Evolutionary conservation across 2,329 filamentous ascomycete genomes (phyloP), one percentile per base, ranked within the genome.

Genomic region (Aspergillus versicolor): DNA sequence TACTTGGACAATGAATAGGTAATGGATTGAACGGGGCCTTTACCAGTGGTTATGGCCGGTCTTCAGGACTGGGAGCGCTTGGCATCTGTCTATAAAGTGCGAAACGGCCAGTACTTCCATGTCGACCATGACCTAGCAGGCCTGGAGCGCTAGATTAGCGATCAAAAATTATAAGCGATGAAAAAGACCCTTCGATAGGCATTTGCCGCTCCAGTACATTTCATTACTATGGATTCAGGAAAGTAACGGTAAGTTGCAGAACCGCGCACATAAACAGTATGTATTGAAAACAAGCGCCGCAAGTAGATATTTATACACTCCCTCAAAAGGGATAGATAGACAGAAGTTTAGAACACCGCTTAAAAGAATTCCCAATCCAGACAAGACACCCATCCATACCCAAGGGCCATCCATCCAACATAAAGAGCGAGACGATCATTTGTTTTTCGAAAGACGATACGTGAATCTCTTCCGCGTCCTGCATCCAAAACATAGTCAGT

Each of bases 401-500:
- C 8, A 30, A 12, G 27, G 27, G 27, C 27, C 27, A 30, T 30
- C 27, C 27, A 30, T 30, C 27, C n/a, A 15, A 40, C 41, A 17
- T 5, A 15, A 34, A 21, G 4, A 53, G 12, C 11, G 19, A 27
- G 27, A 19, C 11, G 9, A 37, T 65, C 79, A 87, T 75, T 83
- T 88, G 74, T 89, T 89, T 82, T 89, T 89, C 58, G 84, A 87
- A 76, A 83, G 80, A 76, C 87, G 88, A 71, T 88, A 89, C 27
- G 78, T 79, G 74, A 89, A 89, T 43, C 79, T 78, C 75, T 88
- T 89, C 65, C 87, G 79, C 53, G 87, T 90, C 59, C 87, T 89
- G 65, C 54, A 32, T 15, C 11, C 38, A 17, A 38, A 30, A 27
- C 34, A 41, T n/a, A 37, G n/a, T 37, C n/a, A 34, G 17, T 9